Base-by-base conservation (phyloP, 140 eudicot genomes). In the Flaveria floridana region DNA sequence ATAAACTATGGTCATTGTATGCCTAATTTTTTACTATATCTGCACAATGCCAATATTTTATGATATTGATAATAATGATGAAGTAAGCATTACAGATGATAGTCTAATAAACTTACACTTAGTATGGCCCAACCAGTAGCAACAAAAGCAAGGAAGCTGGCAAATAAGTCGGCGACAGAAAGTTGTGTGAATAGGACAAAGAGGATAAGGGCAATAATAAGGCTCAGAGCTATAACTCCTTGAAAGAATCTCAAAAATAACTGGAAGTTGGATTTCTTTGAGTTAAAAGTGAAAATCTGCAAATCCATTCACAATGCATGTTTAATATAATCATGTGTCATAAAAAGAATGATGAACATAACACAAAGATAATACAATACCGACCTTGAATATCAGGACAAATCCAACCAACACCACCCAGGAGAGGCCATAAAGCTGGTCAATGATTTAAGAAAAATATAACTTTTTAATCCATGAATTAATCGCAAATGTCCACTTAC, bases 51-150 rank as follows among this genome's bases (percentile, higher is more conserved):
- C 50, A 44, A 44, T 44, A 44, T 44, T 7, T 44, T 44, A 11
- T 44, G 50, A 44, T 67, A 20, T 46, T 10, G 7, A 18, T 25
- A 41, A 9, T 13, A 75, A 42, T 8, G 37, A 19, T 39, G 15
- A 44, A 19, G 30, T 25, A 7, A 75, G 42, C 6, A 46, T 61
- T 26, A 64, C 1, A 64, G 23, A 37, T 34, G 37, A 4, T 47
- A 18, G 26, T 26, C 28, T 13, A 3, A 20, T 28, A 41, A 74
- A 86, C 97, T 90, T 88, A 93, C 98, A 71, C 83, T 85, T 51
- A 94, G 67, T 41, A 94, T 81, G 61, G 84, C 88, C 99, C 99
- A 94, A 78, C 99, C 99, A 48, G 99, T 94, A 13, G 99, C 90
- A 82, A 94, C 85, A 72, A 88, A 91, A 62, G 97, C 97, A 70